Evolutionary conservation across 148 eudicot genomes (phyloP), one percentile per base, ranked within the genome.

Genomic region (Polygonum aviculare): DNA sequence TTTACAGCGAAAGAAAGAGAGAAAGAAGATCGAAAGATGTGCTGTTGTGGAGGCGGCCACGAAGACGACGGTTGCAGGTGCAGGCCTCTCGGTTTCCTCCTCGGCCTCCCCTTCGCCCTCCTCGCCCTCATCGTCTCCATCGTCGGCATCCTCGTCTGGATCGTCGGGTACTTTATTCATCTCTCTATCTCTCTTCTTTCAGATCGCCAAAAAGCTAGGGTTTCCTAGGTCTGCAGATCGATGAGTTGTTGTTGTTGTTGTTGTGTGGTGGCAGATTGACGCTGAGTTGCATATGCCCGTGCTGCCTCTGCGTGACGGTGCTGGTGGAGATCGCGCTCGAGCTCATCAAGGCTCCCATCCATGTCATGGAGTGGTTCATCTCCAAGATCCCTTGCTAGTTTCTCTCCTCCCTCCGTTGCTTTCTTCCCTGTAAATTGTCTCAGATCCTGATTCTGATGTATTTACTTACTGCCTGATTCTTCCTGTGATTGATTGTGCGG

Each of bases 321-420:
- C 7, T 89, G 12, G 90, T 89, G 65, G 90, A 89, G 76, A 65
- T 89, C 40, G 90, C 92, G 2, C 76, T 89, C 74, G 87, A 83
- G 75, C 82, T 89, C 69, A 78, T 89, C 74, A 89, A 89, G 74
- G 90, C 92, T 11, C 92, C 92, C 22, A 67, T 89, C 78, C 92
- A 87, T 75, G 92, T 89, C 70, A 87, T 89, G 82, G 81, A 81
- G 77, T 89, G 90, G 90, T 89, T 87, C 79, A 84, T 88, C 36
- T 55, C 80, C 21, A 45, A 85, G 81, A 85, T 89, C 83, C 92
- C 90, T 63, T 89, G 92, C 44, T 89, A 79, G 77, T 38, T 11
- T 3, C 36, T 4, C 4, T 22, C 8, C 12, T 26, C 16, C 15
- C 8, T 5, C 16, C 15, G 8, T 5, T 22, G 0, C 41, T 12